These are phyloP conservation scores for Cordyceps javanica DNA, from an alignment of 2,329 filamentous ascomycete genomes.

Conservation along the genomic window DNA sequence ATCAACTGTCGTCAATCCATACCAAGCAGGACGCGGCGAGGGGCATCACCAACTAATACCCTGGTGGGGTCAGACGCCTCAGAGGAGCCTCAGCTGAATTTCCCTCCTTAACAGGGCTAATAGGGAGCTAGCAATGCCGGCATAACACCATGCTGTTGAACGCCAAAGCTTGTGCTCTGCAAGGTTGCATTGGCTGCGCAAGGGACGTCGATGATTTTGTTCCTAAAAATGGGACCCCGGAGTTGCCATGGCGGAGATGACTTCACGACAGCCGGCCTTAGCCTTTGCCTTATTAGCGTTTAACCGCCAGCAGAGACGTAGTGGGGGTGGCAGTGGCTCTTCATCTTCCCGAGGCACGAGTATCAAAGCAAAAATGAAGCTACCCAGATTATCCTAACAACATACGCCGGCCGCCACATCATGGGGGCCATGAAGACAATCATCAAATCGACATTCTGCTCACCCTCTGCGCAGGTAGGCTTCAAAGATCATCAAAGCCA, in stretches of 20 bases:
- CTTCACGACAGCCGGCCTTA: background rate
- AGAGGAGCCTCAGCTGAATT: conserved; percentile 7
- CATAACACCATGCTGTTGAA: background rate
- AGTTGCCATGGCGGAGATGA: background rate
- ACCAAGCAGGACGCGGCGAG: background rate
- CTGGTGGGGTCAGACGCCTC: background rate
- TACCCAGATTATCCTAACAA: background rate
- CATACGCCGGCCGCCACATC: background rate
- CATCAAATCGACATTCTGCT: background rate
- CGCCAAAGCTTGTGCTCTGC: background rate
- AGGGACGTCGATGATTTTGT: background rate
- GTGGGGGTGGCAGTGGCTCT: background rate
- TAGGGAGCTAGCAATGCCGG: background rate
- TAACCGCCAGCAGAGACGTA: background rate
- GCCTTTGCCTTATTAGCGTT: background rate
- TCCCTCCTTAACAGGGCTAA: background rate
- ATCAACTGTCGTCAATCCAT: background rate
- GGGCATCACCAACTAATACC: background rate
- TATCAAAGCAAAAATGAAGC: background rate
- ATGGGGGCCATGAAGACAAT: background rate
- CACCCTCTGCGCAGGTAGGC: background rate
- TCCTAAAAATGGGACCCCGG: background rate
- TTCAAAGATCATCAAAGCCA: background rate
- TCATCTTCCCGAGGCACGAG: background rate
- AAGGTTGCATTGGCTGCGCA: background rate